Percentiles rank a stretch among this genome's conserved stretches.
Evolutionary conservation across 2,329 filamentous ascomycete species (phyloP).

Genomic region (Rutstroemia sp.): DNA sequence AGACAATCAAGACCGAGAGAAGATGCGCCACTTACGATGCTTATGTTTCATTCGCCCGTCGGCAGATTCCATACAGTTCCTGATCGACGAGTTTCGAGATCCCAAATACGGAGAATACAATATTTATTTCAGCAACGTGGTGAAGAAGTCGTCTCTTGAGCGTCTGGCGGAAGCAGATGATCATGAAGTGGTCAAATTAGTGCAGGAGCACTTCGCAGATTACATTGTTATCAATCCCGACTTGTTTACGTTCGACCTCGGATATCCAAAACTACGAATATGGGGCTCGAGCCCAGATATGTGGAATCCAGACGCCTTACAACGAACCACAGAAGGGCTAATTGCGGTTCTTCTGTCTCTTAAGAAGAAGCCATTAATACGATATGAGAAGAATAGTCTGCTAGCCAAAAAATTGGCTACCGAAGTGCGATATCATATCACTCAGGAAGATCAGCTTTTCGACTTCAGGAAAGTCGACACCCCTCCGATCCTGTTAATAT

Average conservation of each 20-base stretch:
- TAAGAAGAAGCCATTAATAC: slow-evolving; percentile 93
- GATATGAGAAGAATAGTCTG: slow-evolving; percentile 86
- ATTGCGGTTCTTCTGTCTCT: slow-evolving; percentile 77
- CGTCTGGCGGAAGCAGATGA: slow-evolving; percentile 93
- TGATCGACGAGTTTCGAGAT: slow-evolving; percentile 92
- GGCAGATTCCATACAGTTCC: slow-evolving; percentile 81
- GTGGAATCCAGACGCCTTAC: slow-evolving; percentile 86
- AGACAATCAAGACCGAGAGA: slow-evolving; percentile 83
- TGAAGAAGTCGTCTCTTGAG: slow-evolving; percentile 93
- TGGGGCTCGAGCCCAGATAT: slow-evolving; percentile 77
- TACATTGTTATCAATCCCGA: slow-evolving; percentile 94
- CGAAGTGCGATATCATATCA: slow-evolving; percentile 86
- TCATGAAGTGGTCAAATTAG: slow-evolving; percentile 87
- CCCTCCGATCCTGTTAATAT: slow-evolving; percentile 79
- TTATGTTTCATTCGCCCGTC: slow-evolving; percentile 90
- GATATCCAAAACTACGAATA: slow-evolving; percentile 64
- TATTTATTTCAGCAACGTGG: slow-evolving; percentile 94
- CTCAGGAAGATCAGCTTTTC: slow-evolving; percentile 92
- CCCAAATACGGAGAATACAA: slow-evolving; percentile 98
- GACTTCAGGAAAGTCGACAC: slow-evolving; percentile 95
- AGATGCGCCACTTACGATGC: slow-evolving; percentile 95
- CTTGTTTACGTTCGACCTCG: slow-evolving; percentile 72
- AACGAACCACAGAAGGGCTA: slow-evolving; percentile 79
- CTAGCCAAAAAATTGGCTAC: slow-evolving; percentile 88
- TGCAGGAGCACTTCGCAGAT: slow-evolving; percentile 96